Conservation (phyloP, 352 stramenopile genomes). For the Phytophthora multivora region DNA sequence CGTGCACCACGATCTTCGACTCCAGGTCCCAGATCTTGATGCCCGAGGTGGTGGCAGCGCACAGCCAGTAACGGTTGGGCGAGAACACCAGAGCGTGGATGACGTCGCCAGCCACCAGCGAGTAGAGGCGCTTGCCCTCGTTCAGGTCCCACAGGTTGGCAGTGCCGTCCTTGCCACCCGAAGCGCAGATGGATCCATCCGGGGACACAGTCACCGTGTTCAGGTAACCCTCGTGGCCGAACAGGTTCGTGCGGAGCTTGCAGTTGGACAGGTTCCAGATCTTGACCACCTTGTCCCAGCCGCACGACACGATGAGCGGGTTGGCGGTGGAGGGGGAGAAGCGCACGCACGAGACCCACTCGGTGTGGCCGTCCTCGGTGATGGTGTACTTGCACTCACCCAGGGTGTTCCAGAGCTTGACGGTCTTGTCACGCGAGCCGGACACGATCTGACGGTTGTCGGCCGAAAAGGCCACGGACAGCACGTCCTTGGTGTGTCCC, state of each 20-base stretch:
- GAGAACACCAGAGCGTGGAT: conserved; percentile 98
- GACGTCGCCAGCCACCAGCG: conserved; percentile 97
- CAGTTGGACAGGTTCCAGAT: conserved; percentile 99
- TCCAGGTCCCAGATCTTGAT: conserved; percentile 99
- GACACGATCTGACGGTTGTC: conserved; percentile 99
- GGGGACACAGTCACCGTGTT: conserved; percentile 99
- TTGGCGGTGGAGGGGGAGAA: conserved; percentile 97
- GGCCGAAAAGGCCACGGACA: conserved; percentile 99
- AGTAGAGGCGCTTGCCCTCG: conserved; percentile 99
- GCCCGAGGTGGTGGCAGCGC: conserved; percentile 96
- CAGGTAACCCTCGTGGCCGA: conserved; percentile 99
- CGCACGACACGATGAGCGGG: conserved; percentile 98
- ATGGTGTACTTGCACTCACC: conserved; percentile 99
- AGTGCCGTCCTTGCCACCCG: conserved; percentile 99
- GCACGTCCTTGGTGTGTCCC: conserved; percentile 99
- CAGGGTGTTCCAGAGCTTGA: conserved; percentile 99
- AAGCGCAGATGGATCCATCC: conserved; percentile 99
- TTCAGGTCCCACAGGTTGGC: conserved; percentile 99
- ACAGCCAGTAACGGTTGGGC: conserved; percentile 99
- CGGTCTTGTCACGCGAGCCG: conserved; percentile 98
- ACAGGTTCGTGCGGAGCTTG: conserved; percentile 99
- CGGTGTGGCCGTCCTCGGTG: conserved; percentile 97
- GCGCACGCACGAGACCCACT: conserved; percentile 99
- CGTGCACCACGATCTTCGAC: conserved; percentile 98
- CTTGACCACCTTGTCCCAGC: conserved; percentile 99